phyloP scores from a whole-genome alignment of 1,284 basidiomycete genomes.

The Ganoderma multipileum region DNA sequence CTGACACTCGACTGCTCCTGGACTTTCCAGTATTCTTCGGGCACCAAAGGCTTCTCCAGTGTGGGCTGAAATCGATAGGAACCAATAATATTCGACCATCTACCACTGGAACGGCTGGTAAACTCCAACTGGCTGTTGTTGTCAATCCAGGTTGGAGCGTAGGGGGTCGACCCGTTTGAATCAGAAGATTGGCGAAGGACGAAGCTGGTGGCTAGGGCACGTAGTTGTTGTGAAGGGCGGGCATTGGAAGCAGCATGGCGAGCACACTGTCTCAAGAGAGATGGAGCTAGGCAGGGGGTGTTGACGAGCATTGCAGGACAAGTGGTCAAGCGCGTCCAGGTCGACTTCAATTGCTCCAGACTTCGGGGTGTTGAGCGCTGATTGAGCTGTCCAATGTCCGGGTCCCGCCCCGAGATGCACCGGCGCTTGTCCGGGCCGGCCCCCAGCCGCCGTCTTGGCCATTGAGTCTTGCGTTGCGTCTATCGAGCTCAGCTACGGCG shows the following conservation, averaged over 20 bases:
- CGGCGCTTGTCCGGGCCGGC: constrained; percentile 6
- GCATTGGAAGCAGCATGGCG: background rate
- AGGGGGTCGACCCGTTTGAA: background rate
- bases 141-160: constrained; percentile 8
- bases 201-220: constrained; percentile 12
- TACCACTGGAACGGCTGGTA: background rate
- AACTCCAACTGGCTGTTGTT: background rate
- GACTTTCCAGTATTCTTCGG: constrained; percentile 32
- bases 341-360: no score
- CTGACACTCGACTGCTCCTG: constrained; percentile 22
- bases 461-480: background rate
- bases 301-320: constrained; percentile 18
- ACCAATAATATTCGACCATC: background rate
- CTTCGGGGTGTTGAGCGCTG: background rate
- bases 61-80: background rate
- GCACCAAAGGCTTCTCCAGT: background rate
- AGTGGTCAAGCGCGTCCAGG: background rate
- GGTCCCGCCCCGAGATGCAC: background rate
- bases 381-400: background rate
- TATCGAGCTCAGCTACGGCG: constrained; percentile 9
- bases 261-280: constrained; percentile 14
- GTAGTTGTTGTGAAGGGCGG: background rate
- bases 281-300: background rate
- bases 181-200: constrained; percentile 4
- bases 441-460: constrained; percentile 19